Conservation (phyloP, 2,329 filamentous ascomycete species). For the Magnaporthiopsis incrustans region DNA sequence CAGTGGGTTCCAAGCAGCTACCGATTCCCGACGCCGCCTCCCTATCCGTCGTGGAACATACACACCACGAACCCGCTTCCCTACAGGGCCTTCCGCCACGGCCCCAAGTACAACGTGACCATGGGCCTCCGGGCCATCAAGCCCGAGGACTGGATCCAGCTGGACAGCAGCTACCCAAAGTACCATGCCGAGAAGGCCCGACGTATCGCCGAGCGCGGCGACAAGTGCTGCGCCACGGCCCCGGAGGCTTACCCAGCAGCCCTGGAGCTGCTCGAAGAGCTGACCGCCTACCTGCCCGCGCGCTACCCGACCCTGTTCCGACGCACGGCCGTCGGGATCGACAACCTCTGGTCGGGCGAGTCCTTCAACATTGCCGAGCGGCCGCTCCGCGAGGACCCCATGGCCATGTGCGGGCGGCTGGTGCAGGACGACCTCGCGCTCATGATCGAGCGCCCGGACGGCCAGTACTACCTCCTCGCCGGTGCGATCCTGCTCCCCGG, state of each 20-base stretch:
- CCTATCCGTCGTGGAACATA: slow-evolving; percentile 63
- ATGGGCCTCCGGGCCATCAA: slow-evolving; percentile 68
- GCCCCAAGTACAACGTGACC: slow-evolving; percentile 67
- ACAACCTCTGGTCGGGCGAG: slow-evolving; percentile 66
- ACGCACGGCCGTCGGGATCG: slow-evolving; percentile 55
- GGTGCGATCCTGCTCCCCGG: slow-evolving; percentile 69
- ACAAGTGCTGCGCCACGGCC: slow-evolving; percentile 60
- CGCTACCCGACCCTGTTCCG: slow-evolving; percentile 67
- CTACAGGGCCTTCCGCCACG: slow-evolving; percentile 71
- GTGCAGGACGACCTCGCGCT: slow-evolving; percentile 77
- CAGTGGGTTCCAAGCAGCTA: slow-evolving; percentile 53
- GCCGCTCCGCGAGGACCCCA: slow-evolving; percentile 67
- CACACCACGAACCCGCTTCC: slow-evolving; percentile 63
- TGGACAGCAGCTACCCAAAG: slow-evolving; percentile 69
- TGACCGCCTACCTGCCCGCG: slow-evolving; percentile 61
- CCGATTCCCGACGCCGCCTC: slow-evolving; percentile 47
- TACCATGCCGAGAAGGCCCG: slow-evolving; percentile 65
- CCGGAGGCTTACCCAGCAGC: slow-evolving; percentile 65
- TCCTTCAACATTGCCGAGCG: slow-evolving; percentile 57
- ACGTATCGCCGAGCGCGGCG: slow-evolving; percentile 58
- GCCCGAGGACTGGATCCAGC: slow-evolving; percentile 73
- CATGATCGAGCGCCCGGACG: slow-evolving; percentile 70
- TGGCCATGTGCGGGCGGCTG: slow-evolving; percentile 64
- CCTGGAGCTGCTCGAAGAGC: slow-evolving; percentile 67
- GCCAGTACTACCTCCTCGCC: slow-evolving; percentile 73